phyloP scores from a whole-genome alignment of 2,329 filamentous ascomycete species.

The Verticillium nubilum region DNA sequence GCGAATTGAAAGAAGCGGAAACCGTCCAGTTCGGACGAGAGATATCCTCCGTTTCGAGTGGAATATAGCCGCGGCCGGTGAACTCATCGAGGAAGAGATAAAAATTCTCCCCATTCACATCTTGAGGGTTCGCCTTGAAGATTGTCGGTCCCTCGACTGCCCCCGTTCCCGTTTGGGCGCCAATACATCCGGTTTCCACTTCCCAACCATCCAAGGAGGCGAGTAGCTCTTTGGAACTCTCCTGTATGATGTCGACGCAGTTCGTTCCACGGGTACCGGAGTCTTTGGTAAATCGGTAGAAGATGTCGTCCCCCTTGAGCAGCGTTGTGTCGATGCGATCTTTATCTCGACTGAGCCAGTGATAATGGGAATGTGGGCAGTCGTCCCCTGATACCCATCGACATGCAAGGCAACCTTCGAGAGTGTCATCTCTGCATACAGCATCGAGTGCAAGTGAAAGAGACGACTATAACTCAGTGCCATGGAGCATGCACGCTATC shows the following conservation, averaged over 20 bases:
- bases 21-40: slow-evolving; percentile 42
- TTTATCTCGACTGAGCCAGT: too few relatives aligned
- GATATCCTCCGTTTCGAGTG: slow-evolving; percentile 44
- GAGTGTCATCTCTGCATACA: too few relatives aligned
- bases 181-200: slow-evolving; percentile 41
- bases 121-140: slow-evolving; percentile 43
- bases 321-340: slow-evolving; percentile 49
- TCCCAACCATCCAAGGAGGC: slow-evolving; percentile 36
- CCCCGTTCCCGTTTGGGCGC: slow-evolving; percentile 38
- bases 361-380: too few relatives aligned
- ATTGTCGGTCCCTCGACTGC: slow-evolving; percentile 46
- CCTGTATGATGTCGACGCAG: slow-evolving; percentile 49
- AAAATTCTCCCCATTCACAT: slow-evolving; percentile 46
- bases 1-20: slow-evolving; percentile 37
- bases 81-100: slow-evolving; percentile 54
- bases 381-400: too few relatives aligned
- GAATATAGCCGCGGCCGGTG: slow-evolving; percentile 43
- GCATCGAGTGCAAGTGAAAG: too few relatives aligned
- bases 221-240: slow-evolving; percentile 35
- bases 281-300: slow-evolving; percentile 51
- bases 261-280: slow-evolving; percentile 48
- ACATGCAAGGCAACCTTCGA: too few relatives aligned
- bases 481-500: too few relatives aligned
- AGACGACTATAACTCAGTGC: too few relatives aligned
- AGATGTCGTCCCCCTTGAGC: slow-evolving; percentile 31